phyloP scores from a whole-genome alignment of 1,284 basidiomycete species.

The Ustilago esculenta region DNA sequence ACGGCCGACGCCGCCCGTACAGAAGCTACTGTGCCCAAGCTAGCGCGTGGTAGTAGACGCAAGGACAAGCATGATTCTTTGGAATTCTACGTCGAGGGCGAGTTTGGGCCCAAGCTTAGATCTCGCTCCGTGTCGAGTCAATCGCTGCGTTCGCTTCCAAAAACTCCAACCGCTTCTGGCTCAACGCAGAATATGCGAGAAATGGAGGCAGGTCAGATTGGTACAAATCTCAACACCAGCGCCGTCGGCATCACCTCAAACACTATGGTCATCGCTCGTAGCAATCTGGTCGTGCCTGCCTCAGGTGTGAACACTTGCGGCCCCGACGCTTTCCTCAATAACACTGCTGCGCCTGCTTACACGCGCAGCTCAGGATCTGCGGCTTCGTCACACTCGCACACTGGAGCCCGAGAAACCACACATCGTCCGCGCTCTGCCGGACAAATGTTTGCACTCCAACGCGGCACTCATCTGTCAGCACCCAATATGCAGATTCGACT shows the following conservation, averaged over 20 bases:
- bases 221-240: not conserved
- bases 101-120: slow-evolving; percentile 30
- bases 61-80: slow-evolving; percentile 28
- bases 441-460: slow-evolving; percentile 1
- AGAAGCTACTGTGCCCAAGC: not conserved
- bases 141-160: slow-evolving; percentile 13
- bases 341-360: slow-evolving; percentile 29
- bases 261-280: slow-evolving; percentile 28
- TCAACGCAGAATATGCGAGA: slow-evolving; percentile 29
- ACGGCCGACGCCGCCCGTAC: not conserved
- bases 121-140: slow-evolving; percentile 18
- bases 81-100: slow-evolving; percentile 44
- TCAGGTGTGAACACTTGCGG: not conserved
- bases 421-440: not conserved
- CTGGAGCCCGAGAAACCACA: slow-evolving; percentile 3
- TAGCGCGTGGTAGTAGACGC: not conserved
- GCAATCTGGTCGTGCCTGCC: slow-evolving; percentile 10
- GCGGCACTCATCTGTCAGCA: not conserved
- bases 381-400: slow-evolving; percentile 16
- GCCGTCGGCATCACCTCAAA: slow-evolving; percentile 6
- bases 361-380: slow-evolving; percentile 17
- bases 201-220: slow-evolving; percentile 25
- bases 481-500: not conserved
- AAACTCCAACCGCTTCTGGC: slow-evolving; percentile 8
- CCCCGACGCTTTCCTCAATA: not conserved